Percentiles rank a stretch among this genome's conserved stretches.
phyloP scores from a whole-genome alignment of 1,139 yeast species.

The Geotrichum aggregatum region DNA sequence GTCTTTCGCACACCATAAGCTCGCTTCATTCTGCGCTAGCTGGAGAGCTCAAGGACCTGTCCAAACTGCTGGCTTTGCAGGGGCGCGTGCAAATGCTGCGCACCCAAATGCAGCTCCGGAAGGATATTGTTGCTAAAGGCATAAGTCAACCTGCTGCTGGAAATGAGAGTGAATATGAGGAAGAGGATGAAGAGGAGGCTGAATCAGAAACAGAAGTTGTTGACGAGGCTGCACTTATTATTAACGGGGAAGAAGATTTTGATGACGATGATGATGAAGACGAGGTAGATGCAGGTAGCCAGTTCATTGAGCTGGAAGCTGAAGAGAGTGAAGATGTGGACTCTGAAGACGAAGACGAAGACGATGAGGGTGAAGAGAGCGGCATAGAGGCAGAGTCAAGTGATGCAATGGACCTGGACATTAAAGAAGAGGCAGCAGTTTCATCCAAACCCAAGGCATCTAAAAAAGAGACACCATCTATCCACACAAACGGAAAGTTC shows the following conservation, averaged over 20 bases:
- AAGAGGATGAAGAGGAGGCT: constrained; percentile 41
- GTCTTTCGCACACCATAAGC: constrained; percentile 62
- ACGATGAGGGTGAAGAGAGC: constrained; percentile 29
- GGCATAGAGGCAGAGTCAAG: constrained; percentile 26
- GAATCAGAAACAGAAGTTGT: constrained; percentile 44
- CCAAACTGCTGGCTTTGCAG: constrained; percentile 75
- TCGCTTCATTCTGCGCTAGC: constrained; percentile 73
- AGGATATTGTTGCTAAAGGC: constrained; percentile 44
- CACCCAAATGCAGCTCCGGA: constrained; percentile 65
- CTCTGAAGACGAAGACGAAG: constrained; percentile 29
- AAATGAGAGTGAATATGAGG: constrained; percentile 44
- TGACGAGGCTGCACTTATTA: constrained; percentile 49
- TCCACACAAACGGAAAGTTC: constrained; percentile 4
- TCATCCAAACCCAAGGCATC: neutral
- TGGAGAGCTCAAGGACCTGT: constrained; percentile 69
- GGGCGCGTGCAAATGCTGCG: constrained; percentile 71
- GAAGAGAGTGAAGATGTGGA: constrained; percentile 11
- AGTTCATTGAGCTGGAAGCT: constrained; percentile 15
- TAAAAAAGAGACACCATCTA: constrained; percentile 4
- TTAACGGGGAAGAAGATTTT: constrained; percentile 40
- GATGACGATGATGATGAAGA: constrained; percentile 42
- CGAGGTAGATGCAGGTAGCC: constrained; percentile 26
- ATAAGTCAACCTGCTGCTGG: constrained; percentile 39
- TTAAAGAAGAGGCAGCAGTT: constrained; percentile 26
- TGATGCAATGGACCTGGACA: constrained; percentile 21